phyloP scores from a whole-genome alignment of 2,329 filamentous ascomycete genomes.

The Hypoxylon sp. region DNA sequence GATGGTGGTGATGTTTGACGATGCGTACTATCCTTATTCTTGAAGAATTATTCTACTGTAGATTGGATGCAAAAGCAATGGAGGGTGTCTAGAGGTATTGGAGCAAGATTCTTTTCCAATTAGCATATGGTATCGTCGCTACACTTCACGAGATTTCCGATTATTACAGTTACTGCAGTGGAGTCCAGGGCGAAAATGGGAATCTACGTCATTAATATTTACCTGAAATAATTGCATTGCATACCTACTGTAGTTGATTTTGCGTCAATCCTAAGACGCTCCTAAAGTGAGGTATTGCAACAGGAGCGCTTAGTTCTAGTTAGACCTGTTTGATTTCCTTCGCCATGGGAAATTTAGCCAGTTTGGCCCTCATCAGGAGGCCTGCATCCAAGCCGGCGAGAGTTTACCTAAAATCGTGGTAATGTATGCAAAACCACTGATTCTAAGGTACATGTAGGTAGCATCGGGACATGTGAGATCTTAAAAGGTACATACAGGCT shows the following conservation, averaged over 20 bases:
- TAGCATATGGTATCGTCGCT: not conserved
- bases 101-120: too few relatives aligned
- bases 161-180: not conserved
- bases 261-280: too few relatives aligned
- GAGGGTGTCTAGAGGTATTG: too few relatives aligned
- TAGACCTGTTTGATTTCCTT: too few relatives aligned
- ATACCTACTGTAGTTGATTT: not conserved
- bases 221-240: not conserved
- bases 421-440: not conserved
- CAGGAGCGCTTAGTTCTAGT: too few relatives aligned
- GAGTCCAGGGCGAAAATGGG: not conserved
- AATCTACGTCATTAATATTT: too few relatives aligned
- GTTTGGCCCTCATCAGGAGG: too few relatives aligned
- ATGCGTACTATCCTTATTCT: not conserved
- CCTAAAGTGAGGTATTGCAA: too few relatives aligned
- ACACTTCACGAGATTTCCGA: not conserved
- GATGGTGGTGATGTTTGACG: not conserved
- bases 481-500: not conserved
- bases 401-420: not conserved
- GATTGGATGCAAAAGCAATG: not conserved
- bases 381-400: not conserved
- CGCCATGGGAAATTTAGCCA: too few relatives aligned
- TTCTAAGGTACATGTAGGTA: slow-evolving; percentile 11
- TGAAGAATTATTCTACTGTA: not conserved
- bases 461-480: slow-evolving; percentile 16